phyloP scores from a whole-genome alignment of 805 yeast genomes.

The Candida parachauliodes region DNA sequence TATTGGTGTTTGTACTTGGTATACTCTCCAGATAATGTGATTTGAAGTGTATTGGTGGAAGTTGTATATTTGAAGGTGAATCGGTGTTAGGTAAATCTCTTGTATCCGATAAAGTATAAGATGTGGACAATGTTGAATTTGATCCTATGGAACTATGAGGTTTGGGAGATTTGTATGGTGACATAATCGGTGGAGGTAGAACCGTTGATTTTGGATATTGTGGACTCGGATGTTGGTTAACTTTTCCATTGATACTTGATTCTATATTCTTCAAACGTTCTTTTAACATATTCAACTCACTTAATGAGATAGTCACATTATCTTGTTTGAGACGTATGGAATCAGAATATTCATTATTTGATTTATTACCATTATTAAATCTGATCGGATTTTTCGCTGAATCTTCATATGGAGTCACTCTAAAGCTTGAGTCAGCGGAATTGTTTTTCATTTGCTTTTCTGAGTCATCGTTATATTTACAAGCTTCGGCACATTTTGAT shows the following conservation, averaged over 20 bases:
- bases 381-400: conserved; percentile 19
- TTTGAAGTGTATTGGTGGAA: conserved; percentile 11
- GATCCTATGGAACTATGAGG: neutral
- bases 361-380: conserved; percentile 4
- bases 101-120: conserved; percentile 5
- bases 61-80: conserved; percentile 5
- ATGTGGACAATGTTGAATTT: conserved; percentile 4
- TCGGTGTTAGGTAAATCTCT: conserved; percentile 1
- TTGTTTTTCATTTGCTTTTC: neutral
- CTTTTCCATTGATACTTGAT: conserved; percentile 6
- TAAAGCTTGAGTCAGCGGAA: neutral
- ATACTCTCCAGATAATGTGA: neutral
- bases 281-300: conserved; percentile 17
- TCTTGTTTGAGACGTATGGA: neutral
- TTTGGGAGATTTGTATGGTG: conserved; percentile 7
- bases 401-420: conserved; percentile 15
- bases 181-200: conserved; percentile 10
- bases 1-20: no score
- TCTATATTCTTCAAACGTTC: conserved; percentile 18
- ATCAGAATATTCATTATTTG: neutral
- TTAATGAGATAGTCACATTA: conserved; percentile 10
- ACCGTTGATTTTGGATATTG: conserved; percentile 5
- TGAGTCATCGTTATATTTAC: conserved; percentile 7
- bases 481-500: conserved; percentile 17
- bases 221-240: neutral